Percentiles rank a stretch among this genome's conserved stretches.
These are phyloP conservation scores for Zygosaccharomyces sapae DNA, from an alignment of 1,139 yeast genomes.

Conservation along the genomic window DNA sequence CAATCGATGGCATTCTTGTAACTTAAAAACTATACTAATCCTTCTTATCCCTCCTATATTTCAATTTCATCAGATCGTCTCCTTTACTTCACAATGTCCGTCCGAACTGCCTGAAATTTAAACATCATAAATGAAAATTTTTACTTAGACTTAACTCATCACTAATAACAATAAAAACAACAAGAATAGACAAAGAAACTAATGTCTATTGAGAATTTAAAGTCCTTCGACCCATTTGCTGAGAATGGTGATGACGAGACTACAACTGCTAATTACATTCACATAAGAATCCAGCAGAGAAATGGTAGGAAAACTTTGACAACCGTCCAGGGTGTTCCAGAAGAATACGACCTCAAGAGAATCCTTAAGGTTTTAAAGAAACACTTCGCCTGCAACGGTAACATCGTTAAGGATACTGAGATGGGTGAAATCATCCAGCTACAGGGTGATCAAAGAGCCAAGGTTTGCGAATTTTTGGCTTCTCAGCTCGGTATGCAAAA, in stretches of 20 bases:
- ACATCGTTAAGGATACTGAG: conserved; percentile 93
- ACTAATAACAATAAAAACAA: background rate
- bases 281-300: conserved; percentile 99
- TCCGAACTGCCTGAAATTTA: background rate
- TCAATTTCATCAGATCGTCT: background rate
- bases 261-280: conserved; percentile 92
- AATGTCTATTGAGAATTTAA: conserved; percentile 89
- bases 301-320: conserved; percentile 99
- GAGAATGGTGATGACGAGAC: conserved; percentile 99
- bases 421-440: conserved; percentile 95
- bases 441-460: conserved; percentile 98
- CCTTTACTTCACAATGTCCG: background rate
- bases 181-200: conserved; percentile 8
- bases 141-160: conserved; percentile 1
- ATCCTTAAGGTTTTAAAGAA: conserved; percentile 91
- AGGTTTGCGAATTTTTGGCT: conserved; percentile 90
- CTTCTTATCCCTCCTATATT: conserved; percentile 4
- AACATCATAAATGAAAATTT: conserved; percentile 3
- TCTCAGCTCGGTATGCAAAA: conserved; percentile 84
- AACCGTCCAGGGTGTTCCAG: conserved; percentile 96
- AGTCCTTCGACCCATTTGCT: conserved; percentile 99
- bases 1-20: conserved; percentile 33
- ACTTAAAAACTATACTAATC: background rate
- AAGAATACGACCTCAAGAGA: conserved; percentile 90
- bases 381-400: conserved; percentile 98